A percentile compares a stretch with the other conserved stretches of the same genome.
phyloP scores from a whole-genome alignment of 192 early-diverging fungal genomes.

The Rhizophagus prolifer region DNA sequence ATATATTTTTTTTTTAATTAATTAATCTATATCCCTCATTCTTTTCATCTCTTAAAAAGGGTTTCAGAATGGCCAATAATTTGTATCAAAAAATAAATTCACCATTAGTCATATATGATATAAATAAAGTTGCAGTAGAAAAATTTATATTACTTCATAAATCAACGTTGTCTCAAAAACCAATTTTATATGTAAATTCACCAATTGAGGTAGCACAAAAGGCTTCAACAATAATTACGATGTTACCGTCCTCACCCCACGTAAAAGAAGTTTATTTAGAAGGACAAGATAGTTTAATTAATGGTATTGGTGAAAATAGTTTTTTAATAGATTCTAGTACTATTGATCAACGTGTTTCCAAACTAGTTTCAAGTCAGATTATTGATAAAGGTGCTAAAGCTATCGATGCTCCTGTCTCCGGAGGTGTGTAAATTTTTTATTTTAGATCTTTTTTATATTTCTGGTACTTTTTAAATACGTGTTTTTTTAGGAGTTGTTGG shows the following conservation, averaged over 20 bases:
- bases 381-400: conserved; percentile 60
- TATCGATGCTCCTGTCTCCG: conserved; percentile 94
- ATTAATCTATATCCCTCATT: conserved; percentile 29
- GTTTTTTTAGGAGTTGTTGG: conserved; percentile 67
- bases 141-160: conserved; percentile 54
- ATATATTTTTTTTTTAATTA: neutral
- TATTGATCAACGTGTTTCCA: conserved; percentile 81
- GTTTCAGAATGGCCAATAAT: conserved; percentile 91
- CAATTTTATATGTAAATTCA: conserved; percentile 54
- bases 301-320: conserved; percentile 47
- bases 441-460: neutral
- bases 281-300: conserved; percentile 62
- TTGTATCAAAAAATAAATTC: conserved; percentile 55
- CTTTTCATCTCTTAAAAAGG: conserved; percentile 43
- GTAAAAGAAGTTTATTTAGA: conserved; percentile 79
- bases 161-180: conserved; percentile 36
- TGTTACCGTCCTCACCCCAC: conserved; percentile 83
- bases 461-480: neutral
- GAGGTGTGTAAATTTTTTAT: conserved; percentile 54
- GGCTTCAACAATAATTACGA: conserved; percentile 81
- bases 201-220: conserved; percentile 72
- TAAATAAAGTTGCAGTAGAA: conserved; percentile 52
- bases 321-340: conserved; percentile 90
- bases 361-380: conserved; percentile 64
- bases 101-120: conserved; percentile 75